phyloP scores from a whole-genome alignment of 345 rosid species.

The Euphorbia tirucalli region DNA sequence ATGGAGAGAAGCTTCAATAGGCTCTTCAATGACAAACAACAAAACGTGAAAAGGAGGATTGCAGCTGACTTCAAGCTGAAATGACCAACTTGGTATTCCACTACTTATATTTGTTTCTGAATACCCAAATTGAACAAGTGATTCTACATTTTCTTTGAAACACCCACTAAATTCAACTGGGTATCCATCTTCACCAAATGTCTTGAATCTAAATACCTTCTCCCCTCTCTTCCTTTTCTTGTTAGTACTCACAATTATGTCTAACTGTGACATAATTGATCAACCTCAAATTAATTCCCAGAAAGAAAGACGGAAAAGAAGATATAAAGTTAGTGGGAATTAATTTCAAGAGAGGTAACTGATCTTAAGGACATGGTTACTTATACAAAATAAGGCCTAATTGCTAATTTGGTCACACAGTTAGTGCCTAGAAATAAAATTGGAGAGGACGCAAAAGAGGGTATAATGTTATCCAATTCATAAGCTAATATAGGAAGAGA shows the following conservation, averaged over 20 bases:
- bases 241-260: conserved; percentile 8
- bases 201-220: conserved; percentile 68
- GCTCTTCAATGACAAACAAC: conserved; percentile 73
- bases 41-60: conserved; percentile 69
- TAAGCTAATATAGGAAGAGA: conserved; percentile 2
- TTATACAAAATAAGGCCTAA: background rate
- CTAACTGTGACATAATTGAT: conserved; percentile 28
- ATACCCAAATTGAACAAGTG: conserved; percentile 65
- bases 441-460: conserved; percentile 30
- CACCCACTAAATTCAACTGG: conserved; percentile 54
- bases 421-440: conserved; percentile 49
- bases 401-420: conserved; percentile 35
- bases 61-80: conserved; percentile 76
- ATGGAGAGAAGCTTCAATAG: conserved; percentile 45
- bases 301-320: background rate
- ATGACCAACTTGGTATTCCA: conserved; percentile 71
- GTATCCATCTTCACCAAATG: conserved; percentile 65
- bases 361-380: background rate
- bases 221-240: conserved; percentile 82
- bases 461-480: conserved; percentile 20
- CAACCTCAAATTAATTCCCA: background rate
- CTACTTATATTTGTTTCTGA: conserved; percentile 33
- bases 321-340: conserved; percentile 11
- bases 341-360: conserved; percentile 13
- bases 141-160: conserved; percentile 56